phyloP scores from a whole-genome alignment of 495 filamentous ascomycete species.

The Aspergillus conjunctus region DNA sequence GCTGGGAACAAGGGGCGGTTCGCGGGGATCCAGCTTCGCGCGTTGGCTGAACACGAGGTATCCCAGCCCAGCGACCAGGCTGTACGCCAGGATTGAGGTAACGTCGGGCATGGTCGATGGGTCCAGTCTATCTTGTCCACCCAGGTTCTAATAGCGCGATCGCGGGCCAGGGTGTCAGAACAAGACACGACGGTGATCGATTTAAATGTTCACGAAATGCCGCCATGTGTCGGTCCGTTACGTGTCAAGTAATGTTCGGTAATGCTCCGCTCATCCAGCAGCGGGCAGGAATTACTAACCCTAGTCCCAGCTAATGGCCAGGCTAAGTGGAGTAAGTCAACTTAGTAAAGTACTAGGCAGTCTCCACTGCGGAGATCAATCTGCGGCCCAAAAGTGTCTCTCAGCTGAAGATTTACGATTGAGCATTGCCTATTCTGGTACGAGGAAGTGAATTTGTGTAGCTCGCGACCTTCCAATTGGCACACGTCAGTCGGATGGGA shows the following conservation, averaged over 20 bases:
- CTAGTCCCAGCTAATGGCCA: not conserved
- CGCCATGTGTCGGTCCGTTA: too few relatives aligned
- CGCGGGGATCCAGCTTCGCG: slow-evolving; percentile 36
- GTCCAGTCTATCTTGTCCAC: not conserved
- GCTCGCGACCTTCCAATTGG: not conserved
- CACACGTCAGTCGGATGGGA: not conserved
- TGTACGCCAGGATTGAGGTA: not conserved
- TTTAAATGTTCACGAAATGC: not conserved
- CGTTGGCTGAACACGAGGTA: not conserved
- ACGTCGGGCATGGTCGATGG: not conserved
- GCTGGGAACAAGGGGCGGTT: slow-evolving; percentile 44
- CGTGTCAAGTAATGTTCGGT: not conserved
- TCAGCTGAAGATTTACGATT: not conserved
- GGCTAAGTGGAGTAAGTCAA: not conserved
- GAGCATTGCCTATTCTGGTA: not conserved
- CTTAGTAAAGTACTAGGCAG: too few relatives aligned
- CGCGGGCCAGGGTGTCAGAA: not conserved
- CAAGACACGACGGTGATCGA: not conserved
- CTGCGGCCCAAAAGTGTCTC: not conserved
- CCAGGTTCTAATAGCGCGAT: not conserved
- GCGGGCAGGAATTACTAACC: not conserved
- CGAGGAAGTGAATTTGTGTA: not conserved
- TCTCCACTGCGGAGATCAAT: too few relatives aligned
- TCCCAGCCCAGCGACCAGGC: not conserved
- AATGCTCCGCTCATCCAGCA: not conserved